Conservation (phyloP, 176 grass and related monocot species). For the Oryza nivara region DNA sequence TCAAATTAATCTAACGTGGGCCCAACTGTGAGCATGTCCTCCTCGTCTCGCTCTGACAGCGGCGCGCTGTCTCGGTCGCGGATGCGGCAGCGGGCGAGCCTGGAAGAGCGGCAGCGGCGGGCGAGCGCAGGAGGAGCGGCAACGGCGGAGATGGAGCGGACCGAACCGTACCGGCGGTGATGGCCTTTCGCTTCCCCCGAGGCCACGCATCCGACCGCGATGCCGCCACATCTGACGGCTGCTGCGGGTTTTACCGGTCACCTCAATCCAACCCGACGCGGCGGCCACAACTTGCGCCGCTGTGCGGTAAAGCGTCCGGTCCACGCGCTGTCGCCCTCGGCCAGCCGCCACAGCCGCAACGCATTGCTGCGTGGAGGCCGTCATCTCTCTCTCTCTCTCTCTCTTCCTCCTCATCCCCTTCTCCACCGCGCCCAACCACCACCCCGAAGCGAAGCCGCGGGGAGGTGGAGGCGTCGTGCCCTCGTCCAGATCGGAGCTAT, state of each 20-base stretch:
- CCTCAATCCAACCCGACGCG: conserved; percentile 6
- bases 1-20: too few relatives aligned
- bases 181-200: conserved; percentile 37
- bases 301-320: conserved; percentile 16
- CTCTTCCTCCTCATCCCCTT: background rate
- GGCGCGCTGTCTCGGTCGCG: too few relatives aligned
- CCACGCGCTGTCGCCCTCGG: conserved; percentile 44
- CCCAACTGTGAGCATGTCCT: too few relatives aligned
- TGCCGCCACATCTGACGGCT: conserved; percentile 8
- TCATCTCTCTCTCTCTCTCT: background rate
- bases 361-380: background rate
- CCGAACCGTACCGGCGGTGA: too few relatives aligned
- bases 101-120: too few relatives aligned
- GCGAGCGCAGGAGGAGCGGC: too few relatives aligned
- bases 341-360: conserved; percentile 29
- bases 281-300: background rate
- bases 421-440: conserved; percentile 16
- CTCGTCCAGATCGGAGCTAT: conserved; percentile 31
- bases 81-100: too few relatives aligned
- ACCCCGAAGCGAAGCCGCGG: conserved; percentile 41
- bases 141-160: too few relatives aligned
- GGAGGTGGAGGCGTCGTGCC: conserved; percentile 11
- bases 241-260: too few relatives aligned
- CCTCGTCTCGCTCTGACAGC: too few relatives aligned
- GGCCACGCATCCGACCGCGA: conserved; percentile 33